These are phyloP conservation scores for Crithidia brevicula DNA, from an alignment of 208 protist genomes.

Conservation along the genomic window DNA sequence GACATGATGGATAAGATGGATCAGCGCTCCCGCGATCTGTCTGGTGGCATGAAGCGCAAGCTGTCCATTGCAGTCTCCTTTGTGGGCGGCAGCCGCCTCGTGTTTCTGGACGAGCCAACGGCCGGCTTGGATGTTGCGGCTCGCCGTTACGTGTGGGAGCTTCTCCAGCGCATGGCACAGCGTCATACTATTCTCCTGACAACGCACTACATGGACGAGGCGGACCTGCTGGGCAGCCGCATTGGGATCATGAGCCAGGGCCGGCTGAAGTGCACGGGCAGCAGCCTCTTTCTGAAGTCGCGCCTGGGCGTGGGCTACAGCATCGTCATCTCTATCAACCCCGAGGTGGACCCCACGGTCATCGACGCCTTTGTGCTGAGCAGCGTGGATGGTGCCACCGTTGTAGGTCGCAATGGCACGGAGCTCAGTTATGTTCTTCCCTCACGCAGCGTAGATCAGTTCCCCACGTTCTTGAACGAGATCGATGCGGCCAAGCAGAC, in stretches of 20 bases:
- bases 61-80: constrained; percentile 87
- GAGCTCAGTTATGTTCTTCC: not conserved
- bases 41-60: constrained; percentile 87
- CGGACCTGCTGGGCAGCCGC: constrained; percentile 11
- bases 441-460: not conserved
- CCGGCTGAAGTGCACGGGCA: constrained; percentile 47
- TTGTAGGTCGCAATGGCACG: constrained; percentile 28
- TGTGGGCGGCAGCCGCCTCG: constrained; percentile 65
- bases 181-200: constrained; percentile 21
- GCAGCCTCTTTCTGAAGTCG: constrained; percentile 57
- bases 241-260: constrained; percentile 92
- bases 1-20: constrained; percentile 66
- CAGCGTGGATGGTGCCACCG: constrained; percentile 14
- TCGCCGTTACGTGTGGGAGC: constrained; percentile 75
- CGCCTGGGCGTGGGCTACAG: constrained; percentile 52
- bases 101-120: constrained; percentile 91
- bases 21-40: constrained; percentile 38
- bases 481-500: not conserved
- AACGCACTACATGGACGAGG: not conserved
- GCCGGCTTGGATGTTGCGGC: constrained; percentile 84
- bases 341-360: constrained; percentile 5
- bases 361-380: constrained; percentile 10
- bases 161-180: constrained; percentile 42
- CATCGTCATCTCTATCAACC: constrained; percentile 15
- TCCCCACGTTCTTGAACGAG: not conserved